Percentiles rank a stretch among this genome's conserved stretches.
Conservation (phyloP, 768 basidiomycete species). For the Boletus subcaerulescens region DNA sequence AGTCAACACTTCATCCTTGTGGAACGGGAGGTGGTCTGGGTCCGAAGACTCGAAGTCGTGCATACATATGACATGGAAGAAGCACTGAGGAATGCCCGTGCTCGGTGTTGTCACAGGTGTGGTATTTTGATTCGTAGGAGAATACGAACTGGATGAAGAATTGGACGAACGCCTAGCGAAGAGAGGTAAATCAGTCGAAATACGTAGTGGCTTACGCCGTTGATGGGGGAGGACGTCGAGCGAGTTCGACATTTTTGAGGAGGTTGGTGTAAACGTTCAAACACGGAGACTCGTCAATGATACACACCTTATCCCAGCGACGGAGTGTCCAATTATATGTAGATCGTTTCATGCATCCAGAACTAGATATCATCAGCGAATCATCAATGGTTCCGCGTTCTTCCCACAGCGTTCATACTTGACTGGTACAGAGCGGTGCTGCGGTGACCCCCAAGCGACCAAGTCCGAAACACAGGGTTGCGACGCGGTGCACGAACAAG, state of each 20-base stretch:
- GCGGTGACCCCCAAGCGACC: no score
- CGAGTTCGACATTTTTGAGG: constrained; percentile 10
- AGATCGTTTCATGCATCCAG: neutral
- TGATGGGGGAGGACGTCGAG: neutral
- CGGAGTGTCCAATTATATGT: neutral
- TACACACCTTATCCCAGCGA: constrained; percentile 10
- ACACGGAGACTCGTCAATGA: neutral
- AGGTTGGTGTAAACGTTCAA: neutral
- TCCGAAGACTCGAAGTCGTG: constrained; percentile 68
- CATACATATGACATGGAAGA: constrained; percentile 52
- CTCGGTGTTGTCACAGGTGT: constrained; percentile 28
- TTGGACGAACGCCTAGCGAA: constrained; percentile 36
- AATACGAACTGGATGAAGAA: constrained; percentile 25
- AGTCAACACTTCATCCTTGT: constrained; percentile 62
- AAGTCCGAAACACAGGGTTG: neutral
- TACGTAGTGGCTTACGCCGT: constrained; percentile 21
- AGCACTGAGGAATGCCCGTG: constrained; percentile 30
- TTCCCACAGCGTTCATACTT: neutral
- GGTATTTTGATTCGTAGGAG: constrained; percentile 3
- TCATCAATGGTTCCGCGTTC: neutral
- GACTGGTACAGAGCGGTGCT: no score
- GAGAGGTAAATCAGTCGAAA: constrained; percentile 36
- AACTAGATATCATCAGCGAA: constrained; percentile 10
- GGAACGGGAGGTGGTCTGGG: constrained; percentile 57
- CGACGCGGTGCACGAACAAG: neutral